These are phyloP conservation scores for Themeda triandra DNA, from an alignment of 176 grass and related monocot species.

Conservation along the genomic window DNA sequence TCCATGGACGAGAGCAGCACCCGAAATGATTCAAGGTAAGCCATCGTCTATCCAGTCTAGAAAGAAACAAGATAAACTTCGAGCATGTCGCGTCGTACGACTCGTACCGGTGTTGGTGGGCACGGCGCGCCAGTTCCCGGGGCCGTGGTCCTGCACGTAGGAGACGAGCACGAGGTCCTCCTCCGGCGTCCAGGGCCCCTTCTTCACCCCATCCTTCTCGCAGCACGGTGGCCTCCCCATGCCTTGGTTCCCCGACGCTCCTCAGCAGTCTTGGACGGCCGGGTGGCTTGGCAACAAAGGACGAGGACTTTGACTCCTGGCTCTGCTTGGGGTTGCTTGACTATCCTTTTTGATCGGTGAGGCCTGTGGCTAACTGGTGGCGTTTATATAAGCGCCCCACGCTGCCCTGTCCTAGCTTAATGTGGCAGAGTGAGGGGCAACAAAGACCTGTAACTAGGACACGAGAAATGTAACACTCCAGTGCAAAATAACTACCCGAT, in stretches of 20 bases:
- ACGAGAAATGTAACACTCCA: not conserved
- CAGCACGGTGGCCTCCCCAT: conserved; percentile 77
- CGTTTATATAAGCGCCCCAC: not conserved
- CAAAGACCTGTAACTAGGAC: not conserved
- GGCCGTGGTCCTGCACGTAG: conserved; percentile 68
- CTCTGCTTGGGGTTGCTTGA: not conserved
- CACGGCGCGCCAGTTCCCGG: conserved; percentile 73
- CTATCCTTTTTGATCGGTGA: not conserved
- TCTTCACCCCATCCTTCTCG: conserved; percentile 63
- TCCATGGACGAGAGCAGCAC: not conserved
- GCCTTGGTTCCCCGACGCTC: not conserved
- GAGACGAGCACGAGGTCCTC: conserved; percentile 79
- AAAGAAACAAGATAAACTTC: not conserved
- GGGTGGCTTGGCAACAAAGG: not conserved
- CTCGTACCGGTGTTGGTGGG: conserved; percentile 57
- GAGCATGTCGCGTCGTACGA: too few species aligned
- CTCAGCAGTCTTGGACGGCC: not conserved
- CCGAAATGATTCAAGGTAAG: not conserved
- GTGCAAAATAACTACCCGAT: conserved; percentile 5
- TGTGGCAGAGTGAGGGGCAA: not conserved
- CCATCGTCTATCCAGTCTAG: not conserved
- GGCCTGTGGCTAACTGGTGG: not conserved
- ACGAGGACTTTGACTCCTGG: not conserved
- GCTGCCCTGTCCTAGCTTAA: too few species aligned
- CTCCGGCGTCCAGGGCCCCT: conserved; percentile 80